phyloP scores from a whole-genome alignment of 163 green algal genomes.

The Chlamydomonas reinhardtii region DNA sequence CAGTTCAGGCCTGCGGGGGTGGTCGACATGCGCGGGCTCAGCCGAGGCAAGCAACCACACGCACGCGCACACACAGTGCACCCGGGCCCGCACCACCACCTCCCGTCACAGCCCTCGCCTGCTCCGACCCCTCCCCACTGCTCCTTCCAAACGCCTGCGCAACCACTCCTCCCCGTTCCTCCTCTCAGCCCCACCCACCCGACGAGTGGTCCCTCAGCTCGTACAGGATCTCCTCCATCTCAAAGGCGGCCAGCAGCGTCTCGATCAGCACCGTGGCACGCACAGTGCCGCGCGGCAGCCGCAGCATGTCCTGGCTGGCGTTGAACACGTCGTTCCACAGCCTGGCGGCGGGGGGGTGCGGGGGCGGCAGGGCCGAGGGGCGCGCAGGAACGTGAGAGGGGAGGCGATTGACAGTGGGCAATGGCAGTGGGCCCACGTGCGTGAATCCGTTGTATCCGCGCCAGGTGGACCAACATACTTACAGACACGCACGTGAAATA shows the following conservation, averaged over 20 bases:
- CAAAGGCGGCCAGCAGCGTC: constrained; percentile 93
- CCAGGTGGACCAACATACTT: no score
- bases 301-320: constrained; percentile 78
- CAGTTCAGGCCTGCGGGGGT: constrained; percentile 86
- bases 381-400: background rate
- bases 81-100: background rate
- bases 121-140: no score
- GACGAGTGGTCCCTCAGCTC: constrained; percentile 75
- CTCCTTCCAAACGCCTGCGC: no score
- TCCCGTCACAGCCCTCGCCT: no score
- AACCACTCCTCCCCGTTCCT: no score
- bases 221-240: constrained; percentile 96
- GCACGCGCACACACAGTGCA: background rate
- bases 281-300: constrained; percentile 84
- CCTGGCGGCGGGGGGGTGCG: constrained; percentile 24
- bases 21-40: background rate
- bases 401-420: background rate
- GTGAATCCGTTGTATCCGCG: no score
- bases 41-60: no score
- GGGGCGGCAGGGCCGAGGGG: background rate
- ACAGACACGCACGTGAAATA: background rate
- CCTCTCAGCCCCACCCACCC: constrained; percentile 13
- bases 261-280: constrained; percentile 92
- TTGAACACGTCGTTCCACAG: constrained; percentile 91
- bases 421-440: background rate